Conservation (phyloP, 768 basidiomycete species). For the Mrakia blollopis region DNA sequence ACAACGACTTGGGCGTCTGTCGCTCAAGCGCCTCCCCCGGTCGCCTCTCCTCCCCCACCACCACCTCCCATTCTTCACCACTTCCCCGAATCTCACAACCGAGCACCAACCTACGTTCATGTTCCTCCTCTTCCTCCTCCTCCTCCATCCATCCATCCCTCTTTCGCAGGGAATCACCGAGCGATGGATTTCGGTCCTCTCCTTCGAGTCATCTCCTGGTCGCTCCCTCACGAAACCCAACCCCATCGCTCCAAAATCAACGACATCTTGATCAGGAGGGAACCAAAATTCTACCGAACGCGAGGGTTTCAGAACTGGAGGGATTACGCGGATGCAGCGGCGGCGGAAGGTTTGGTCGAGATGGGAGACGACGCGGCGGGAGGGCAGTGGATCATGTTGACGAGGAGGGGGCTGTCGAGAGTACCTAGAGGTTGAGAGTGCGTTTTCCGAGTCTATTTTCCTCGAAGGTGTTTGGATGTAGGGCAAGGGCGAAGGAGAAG, state of each 20-base stretch:
- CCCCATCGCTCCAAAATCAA: not conserved
- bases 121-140: not conserved
- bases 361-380: not conserved
- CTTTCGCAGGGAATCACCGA: not conserved
- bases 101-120: not conserved
- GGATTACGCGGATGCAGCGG: not conserved
- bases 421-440: too few relatives aligned
- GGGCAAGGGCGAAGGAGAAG: too few relatives aligned
- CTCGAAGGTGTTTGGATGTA: too few relatives aligned
- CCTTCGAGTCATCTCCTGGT: not conserved
- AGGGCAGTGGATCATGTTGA: not conserved
- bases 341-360: not conserved
- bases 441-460: too few relatives aligned
- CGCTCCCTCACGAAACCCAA: not conserved
- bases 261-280: not conserved
- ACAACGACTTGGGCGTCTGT: not conserved
- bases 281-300: not conserved
- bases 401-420: not conserved
- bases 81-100: not conserved
- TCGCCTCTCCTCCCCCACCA: not conserved
- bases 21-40: not conserved
- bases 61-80: not conserved
- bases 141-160: not conserved
- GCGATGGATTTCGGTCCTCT: not conserved
- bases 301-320: not conserved